Base-by-base conservation (phyloP, 1,284 basidiomycete genomes). In the Cryptococcus sp. region DNA sequence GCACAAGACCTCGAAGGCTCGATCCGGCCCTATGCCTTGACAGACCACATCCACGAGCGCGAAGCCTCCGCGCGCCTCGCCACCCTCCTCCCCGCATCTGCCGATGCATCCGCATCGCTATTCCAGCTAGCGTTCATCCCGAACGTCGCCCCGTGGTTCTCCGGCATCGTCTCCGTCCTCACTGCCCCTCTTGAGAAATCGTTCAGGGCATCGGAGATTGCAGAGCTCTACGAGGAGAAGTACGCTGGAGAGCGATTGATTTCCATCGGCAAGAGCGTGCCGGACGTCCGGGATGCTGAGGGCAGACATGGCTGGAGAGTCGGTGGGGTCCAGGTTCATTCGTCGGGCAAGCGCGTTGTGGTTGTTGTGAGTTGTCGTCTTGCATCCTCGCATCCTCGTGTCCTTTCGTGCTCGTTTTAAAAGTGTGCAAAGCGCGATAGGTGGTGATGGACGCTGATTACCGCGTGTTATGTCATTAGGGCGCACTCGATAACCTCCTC, bases 41-140 rank as follows among this genome's bases (percentile, higher is more conserved):
- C 95, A 3, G 94, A 96, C 79, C 95, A 99, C 80, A 97, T 99
- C 71, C 95, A 99, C 82, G 95, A 99, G 78, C 90, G 95, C 51
- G 95, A 99, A 79, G 90, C 93, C 0, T 86, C 86, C 2, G 81
- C 82, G 59, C 95, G 97, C 76, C 86, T 99, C 47, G 85, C 88
- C 2, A 79, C 76, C 17, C 84, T 95, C 35, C 73, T 85, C 35
- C 61, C 63, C 27, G 49, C 60, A 22, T 47, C 52, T 19, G 41
- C 57, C 3, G 17, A 57, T 2, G 41, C 63, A 1, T 53, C 63
- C 16, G 64, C 52, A 40, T 67, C 54, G 39, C 11, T 60, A 6
- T 79, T 95, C 62, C 85, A 87, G 62, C 76, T 98, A 35, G 90
- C 88, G 11, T 99, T 99, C 78, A 82, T 93, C 40, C 95, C 95